Conservation (phyloP, 2,329 filamentous ascomycete species). For the Nectriaceae sp. region DNA sequence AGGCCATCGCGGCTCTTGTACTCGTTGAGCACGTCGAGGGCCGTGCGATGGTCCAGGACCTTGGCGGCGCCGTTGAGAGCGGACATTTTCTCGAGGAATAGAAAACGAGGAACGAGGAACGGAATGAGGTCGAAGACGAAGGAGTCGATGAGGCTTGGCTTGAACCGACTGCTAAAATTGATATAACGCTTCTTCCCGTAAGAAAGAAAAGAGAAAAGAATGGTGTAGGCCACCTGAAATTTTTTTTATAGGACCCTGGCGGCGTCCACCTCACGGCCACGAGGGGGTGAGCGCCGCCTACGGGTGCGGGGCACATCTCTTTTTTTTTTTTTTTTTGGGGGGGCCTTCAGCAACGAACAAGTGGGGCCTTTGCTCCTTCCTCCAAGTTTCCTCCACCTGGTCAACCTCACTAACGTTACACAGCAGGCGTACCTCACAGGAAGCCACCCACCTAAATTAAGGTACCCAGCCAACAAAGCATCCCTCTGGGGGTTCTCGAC, state of each 20-base stretch:
- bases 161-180: constrained; percentile 39
- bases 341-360: constrained; percentile 2
- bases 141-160: constrained; percentile 32
- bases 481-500: no score
- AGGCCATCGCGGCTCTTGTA: constrained; percentile 85
- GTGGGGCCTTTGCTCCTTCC: no score
- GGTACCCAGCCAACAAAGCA: no score
- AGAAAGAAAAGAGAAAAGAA: constrained; percentile 47
- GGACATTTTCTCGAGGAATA: constrained; percentile 59
- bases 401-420: no score
- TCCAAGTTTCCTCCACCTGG: no score
- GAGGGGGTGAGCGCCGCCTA: not conserved
- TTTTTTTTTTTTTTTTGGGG: not conserved
- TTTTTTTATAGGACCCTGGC: constrained; percentile 41
- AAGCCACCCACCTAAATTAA: no score
- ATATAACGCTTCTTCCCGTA: constrained; percentile 55
- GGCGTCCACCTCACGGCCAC: no score
- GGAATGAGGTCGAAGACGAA: constrained; percentile 46
- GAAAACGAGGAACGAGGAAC: constrained; percentile 20
- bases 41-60: constrained; percentile 72
- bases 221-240: constrained; percentile 34
- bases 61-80: constrained; percentile 54
- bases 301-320: constrained; percentile 8
- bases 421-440: no score
- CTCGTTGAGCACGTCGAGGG: constrained; percentile 78